Evolutionary conservation across 495 filamentous ascomycete genomes (phyloP), one percentile per base, ranked within the genome.

Genomic region (Terfezia boudieri): DNA sequence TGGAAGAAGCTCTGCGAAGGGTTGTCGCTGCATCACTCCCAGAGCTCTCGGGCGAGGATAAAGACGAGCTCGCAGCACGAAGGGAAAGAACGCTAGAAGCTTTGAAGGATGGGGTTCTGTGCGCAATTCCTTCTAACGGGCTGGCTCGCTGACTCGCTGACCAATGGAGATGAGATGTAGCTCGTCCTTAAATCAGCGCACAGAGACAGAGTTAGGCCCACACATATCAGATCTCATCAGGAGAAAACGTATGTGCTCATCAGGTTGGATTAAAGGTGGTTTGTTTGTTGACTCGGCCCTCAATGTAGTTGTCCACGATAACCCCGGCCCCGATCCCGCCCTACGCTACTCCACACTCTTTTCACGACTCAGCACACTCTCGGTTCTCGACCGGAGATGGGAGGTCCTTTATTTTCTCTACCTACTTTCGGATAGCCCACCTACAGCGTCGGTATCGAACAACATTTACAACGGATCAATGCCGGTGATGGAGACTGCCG

Each of bases 341-440:
- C 70, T 89, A 26, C 74, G 79, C 23, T 94, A 95, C 68, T 81
- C 83, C 14, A 86, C 90, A 64, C 74, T 96, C 50, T 93, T 89
- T 69, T 83, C 84, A 38, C 75, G 83, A 41, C 76, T 99, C 23
- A 71, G 94, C 17, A 82, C 86, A 26, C 81, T 92, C 59, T 88
- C 89, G 4, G 88, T 96, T 2, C 72, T 99, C 36, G 81, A 80
- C 60, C 82, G 94, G 66, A 99, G 96, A 76, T 95, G 89, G 86
- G 86, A 83, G 2, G 93, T 95, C 58, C 72, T 99, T 7, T 86
- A 89, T 64, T 75, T 99, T 48, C 77, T 99, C 20, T 82, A 86
- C 62, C 81, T 83, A 59, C 73, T 98, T 46, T 78, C 82, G 50
- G 76, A 78, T 57, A 78, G 80, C 0, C 73, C 76, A 46, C 67